A percentile compares a stretch with the other conserved stretches of the same genome.
These are phyloP conservation scores for Phanerochaete sordida DNA, from an alignment of 768 basidiomycete genomes.

Conservation along the genomic window DNA sequence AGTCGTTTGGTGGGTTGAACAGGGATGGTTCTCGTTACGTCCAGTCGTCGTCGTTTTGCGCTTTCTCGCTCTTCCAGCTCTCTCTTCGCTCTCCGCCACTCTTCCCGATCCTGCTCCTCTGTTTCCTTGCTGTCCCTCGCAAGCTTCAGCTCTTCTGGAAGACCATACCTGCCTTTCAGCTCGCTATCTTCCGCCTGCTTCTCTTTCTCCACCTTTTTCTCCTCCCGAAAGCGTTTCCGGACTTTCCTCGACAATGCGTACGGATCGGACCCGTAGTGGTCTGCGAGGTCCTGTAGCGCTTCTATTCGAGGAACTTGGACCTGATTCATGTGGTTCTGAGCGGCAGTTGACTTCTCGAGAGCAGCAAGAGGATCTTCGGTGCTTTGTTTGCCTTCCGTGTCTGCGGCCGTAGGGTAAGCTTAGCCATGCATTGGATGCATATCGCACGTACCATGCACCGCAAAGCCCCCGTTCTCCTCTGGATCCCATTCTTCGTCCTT, in stretches of 20 bases:
- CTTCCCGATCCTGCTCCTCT: constrained; percentile 55
- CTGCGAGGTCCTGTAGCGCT: constrained; percentile 71
- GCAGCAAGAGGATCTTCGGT: constrained; percentile 83
- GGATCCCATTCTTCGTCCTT: constrained; percentile 98
- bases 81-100: constrained; percentile 54
- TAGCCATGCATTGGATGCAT: neutral
- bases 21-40: constrained; percentile 14
- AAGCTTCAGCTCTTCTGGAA: constrained; percentile 66
- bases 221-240: constrained; percentile 80
- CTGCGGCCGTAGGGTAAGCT: constrained; percentile 29
- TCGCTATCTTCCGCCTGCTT: constrained; percentile 67
- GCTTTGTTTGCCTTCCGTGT: constrained; percentile 61
- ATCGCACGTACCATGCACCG: constrained; percentile 65
- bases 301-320: constrained; percentile 81
- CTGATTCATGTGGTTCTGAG: constrained; percentile 66
- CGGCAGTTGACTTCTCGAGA: constrained; percentile 84
- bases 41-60: constrained; percentile 44
- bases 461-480: constrained; percentile 91
- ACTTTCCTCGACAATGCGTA: constrained; percentile 73
- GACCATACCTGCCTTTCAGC: constrained; percentile 71
- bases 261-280: constrained; percentile 82
- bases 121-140: constrained; percentile 62
- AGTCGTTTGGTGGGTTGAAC: neutral
- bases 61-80: constrained; percentile 41
- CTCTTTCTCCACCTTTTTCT: constrained; percentile 75